Evolutionary conservation across 495 filamentous ascomycete species (phyloP).

Genomic region (Penicillium daleae): DNA sequence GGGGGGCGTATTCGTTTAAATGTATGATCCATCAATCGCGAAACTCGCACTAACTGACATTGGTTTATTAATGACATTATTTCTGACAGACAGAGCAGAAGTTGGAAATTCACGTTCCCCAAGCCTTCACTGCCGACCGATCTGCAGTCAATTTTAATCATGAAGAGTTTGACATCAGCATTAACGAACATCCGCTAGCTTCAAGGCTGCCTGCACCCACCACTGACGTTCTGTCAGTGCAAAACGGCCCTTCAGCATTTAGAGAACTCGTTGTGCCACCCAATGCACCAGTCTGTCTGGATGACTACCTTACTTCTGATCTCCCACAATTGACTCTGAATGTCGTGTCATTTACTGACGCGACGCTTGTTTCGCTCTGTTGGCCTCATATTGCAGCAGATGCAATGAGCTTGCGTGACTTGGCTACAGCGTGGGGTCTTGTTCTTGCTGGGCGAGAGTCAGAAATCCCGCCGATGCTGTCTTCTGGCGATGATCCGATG

Average conservation of each 20-base stretch:
- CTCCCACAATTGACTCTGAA: background rate
- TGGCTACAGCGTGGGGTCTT: background rate
- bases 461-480: background rate
- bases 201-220: background rate
- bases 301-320: background rate
- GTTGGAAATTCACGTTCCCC: background rate
- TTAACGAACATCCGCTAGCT: background rate
- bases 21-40: background rate
- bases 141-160: background rate
- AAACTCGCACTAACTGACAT: background rate
- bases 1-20: background rate
- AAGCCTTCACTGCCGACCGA: background rate
- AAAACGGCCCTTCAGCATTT: background rate
- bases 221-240: background rate
- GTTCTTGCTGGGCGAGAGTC: background rate
- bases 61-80: background rate
- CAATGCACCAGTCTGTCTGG: background rate
- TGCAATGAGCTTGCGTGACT: background rate
- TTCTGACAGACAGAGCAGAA: background rate
- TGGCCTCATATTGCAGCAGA: background rate
- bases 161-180: background rate
- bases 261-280: background rate
- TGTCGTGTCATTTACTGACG: background rate
- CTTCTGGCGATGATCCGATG: background rate
- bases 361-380: background rate